Conservation (phyloP, 441 rosid species). For the Metrosideros polymorpha region DNA sequence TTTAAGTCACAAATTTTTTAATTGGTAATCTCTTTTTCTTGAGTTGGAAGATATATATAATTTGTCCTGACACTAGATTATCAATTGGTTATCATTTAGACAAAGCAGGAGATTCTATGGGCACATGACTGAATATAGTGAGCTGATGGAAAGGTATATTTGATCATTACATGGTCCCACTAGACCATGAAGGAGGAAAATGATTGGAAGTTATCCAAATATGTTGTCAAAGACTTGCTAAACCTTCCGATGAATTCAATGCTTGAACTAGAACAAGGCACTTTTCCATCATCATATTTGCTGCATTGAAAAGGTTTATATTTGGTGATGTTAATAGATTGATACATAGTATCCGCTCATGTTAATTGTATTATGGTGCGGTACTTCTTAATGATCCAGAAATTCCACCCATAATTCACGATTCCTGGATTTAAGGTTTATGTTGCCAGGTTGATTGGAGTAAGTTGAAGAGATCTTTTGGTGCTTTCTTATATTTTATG, state of each 20-base stretch:
- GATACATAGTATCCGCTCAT: neutral
- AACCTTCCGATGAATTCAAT: neutral
- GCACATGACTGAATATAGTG: neutral
- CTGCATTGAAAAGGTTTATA: neutral
- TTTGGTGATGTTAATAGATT: neutral
- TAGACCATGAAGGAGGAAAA: neutral
- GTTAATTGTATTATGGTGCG: neutral
- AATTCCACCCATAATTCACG: neutral
- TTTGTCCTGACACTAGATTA: neutral
- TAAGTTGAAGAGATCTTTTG: neutral
- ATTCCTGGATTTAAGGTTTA: neutral
- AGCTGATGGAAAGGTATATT: neutral
- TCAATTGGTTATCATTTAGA: neutral
- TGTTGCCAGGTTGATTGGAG: neutral
- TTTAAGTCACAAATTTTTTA: neutral
- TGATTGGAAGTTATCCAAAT: neutral
- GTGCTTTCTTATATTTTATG: slow-evolving; percentile 1
- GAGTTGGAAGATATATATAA: neutral
- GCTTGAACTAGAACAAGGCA: neutral
- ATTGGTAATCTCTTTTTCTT: neutral
- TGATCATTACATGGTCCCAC: neutral
- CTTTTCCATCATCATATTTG: neutral
- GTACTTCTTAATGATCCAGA: neutral
- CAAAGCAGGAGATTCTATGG: neutral
- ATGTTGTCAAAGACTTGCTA: neutral